phyloP scores from a whole-genome alignment of 345 rosid species.

The Bruguiera sexangula region DNA sequence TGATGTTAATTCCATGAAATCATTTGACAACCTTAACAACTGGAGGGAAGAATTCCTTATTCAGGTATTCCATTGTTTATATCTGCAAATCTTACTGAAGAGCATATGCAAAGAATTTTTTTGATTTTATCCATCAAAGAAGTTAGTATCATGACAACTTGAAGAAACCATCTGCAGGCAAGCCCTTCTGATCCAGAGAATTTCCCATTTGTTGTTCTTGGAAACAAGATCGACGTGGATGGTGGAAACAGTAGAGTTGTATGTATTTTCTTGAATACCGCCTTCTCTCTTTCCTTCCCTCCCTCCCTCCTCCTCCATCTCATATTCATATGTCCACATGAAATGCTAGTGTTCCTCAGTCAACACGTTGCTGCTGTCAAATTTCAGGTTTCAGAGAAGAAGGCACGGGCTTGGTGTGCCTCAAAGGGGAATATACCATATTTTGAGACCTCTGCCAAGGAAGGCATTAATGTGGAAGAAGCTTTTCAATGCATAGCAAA shows the following conservation, averaged over 20 bases:
- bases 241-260: conserved; percentile 22
- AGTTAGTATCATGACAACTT: neutral
- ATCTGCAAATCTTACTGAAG: neutral
- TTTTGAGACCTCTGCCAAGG: conserved; percentile 94
- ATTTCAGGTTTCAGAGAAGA: conserved; percentile 76
- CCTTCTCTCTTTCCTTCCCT: neutral
- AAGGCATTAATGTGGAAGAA: conserved; percentile 83
- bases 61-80: conserved; percentile 7
- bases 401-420: conserved; percentile 88
- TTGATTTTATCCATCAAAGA: no score
- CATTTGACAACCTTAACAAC: conserved; percentile 21
- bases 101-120: neutral
- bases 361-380: neutral
- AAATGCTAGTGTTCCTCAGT: neutral
- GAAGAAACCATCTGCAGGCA: conserved; percentile 9
- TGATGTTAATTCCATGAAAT: conserved; percentile 22
- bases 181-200: conserved; percentile 23
- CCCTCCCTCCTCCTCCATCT: neutral
- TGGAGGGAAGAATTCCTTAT: conserved; percentile 24
- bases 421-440: conserved; percentile 87
- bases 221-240: conserved; percentile 22
- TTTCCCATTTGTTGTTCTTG: conserved; percentile 23
- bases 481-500: conserved; percentile 86
- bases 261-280: neutral
- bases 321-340: neutral